Conservation (phyloP, 176 grass and related monocot species). For the Olyra latifolia region DNA sequence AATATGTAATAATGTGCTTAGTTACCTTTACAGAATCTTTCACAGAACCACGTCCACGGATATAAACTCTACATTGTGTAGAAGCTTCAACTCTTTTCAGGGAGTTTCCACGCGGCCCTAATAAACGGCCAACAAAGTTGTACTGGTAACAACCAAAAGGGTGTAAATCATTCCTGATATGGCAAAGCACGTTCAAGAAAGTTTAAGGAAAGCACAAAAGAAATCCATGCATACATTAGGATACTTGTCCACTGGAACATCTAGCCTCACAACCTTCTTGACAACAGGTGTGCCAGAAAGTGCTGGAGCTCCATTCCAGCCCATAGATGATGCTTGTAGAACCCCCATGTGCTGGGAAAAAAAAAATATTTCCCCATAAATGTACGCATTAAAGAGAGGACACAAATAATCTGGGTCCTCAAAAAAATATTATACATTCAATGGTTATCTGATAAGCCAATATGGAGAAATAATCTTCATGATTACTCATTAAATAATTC, state of each 20-base stretch:
- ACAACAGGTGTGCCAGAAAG: conserved; percentile 57
- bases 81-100: conserved; percentile 98
- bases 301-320: conserved; percentile 70
- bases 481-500: not conserved
- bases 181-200: not conserved
- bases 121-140: conserved; percentile 95
- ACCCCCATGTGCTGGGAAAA: conserved; percentile 71
- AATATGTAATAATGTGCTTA: conserved; percentile 7
- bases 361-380: conserved; percentile 30
- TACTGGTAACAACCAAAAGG: conserved; percentile 54
- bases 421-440: not conserved
- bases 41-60: conserved; percentile 87
- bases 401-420: not conserved
- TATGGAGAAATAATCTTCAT: conserved; percentile 30
- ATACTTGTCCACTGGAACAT: conserved; percentile 93
- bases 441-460: conserved; percentile 1
- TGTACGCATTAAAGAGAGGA: conserved; percentile 6
- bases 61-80: conserved; percentile 98
- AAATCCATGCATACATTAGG: conserved; percentile 60
- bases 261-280: conserved; percentile 93
- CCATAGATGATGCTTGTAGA: conserved; percentile 60
- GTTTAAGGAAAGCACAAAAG: conserved; percentile 28
- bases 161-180: conserved; percentile 30
- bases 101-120: conserved; percentile 96
- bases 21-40: conserved; percentile 96